Evolutionary conservation across 257 asterid genomes (phyloP).

Genomic region (Apocynum venetum): DNA sequence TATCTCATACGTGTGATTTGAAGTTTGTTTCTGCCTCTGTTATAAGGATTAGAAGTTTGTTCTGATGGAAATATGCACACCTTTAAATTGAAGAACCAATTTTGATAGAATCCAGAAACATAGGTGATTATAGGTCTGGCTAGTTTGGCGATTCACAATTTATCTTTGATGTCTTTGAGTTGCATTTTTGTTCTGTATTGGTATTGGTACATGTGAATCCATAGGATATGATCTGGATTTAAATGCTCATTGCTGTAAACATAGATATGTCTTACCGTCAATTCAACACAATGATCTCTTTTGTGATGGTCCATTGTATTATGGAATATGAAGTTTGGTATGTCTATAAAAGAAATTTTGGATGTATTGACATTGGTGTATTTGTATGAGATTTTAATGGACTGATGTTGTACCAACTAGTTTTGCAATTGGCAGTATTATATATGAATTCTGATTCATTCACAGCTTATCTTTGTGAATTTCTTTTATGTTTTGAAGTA

Average conservation of each 20-base stretch:
- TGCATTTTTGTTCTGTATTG: background rate
- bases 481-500: background rate
- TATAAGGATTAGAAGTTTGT: background rate
- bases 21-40: background rate
- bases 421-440: background rate
- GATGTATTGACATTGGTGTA: background rate
- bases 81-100: background rate
- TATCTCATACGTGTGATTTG: background rate
- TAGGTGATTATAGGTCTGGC: background rate
- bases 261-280: background rate
- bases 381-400: background rate
- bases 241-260: background rate
- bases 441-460: background rate
- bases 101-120: background rate
- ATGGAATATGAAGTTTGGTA: background rate
- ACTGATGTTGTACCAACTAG: background rate
- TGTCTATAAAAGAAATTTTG: background rate
- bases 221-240: background rate
- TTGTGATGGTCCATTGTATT: background rate
- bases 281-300: background rate
- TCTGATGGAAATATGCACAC: background rate
- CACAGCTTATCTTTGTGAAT: background rate
- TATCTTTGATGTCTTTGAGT: background rate
- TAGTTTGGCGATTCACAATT: background rate
- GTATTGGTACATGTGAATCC: background rate